Conservation (phyloP, 352 stramenopile species). For the Nothophytophthora sp. region DNA sequence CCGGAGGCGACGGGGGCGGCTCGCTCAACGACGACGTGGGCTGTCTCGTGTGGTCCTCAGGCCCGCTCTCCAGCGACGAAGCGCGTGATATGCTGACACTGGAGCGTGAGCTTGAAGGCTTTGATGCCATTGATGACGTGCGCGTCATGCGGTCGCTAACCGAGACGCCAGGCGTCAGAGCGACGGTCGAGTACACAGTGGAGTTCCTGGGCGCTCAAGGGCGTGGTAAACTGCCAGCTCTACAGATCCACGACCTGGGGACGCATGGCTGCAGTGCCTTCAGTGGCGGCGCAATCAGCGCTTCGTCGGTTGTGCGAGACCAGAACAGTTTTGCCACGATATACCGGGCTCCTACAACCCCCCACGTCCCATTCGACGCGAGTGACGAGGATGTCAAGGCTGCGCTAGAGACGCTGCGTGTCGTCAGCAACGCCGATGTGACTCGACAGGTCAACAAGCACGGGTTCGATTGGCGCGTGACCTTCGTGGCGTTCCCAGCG, state of each 20-base stretch:
- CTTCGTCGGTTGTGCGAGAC: conserved; percentile 27
- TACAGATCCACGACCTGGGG: conserved; percentile 91
- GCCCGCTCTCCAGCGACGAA: conserved; percentile 32
- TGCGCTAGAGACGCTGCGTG: conserved; percentile 89
- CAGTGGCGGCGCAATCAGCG: conserved; percentile 10
- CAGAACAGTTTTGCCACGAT: conserved; percentile 57
- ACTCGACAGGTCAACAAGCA: conserved; percentile 75
- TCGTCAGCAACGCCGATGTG: conserved; percentile 91
- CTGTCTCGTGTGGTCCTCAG: conserved; percentile 78
- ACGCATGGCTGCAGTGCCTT: conserved; percentile 91
- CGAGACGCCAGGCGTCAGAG: conserved; percentile 29
- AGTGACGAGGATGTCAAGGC: conserved; percentile 91
- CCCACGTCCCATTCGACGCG: conserved; percentile 90
- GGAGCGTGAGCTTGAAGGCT: conserved; percentile 64
- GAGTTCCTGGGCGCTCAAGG: conserved; percentile 93
- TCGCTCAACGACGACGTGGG: conserved; percentile 81
- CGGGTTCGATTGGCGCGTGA: conserved; percentile 92
- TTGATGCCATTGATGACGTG: conserved; percentile 75
- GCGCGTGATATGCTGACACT: conserved; percentile 51
- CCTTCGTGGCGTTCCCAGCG: conserved; percentile 83
- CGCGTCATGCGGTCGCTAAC: conserved; percentile 57
- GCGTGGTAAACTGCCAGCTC: conserved; percentile 80
- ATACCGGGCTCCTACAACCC: conserved; percentile 92
- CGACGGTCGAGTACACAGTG: conserved; percentile 87
- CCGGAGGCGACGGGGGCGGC: conserved; percentile 57